These are phyloP conservation scores for Biscogniauxia marginata DNA, from an alignment of 2,329 filamentous ascomycete genomes.

Conservation along the genomic window DNA sequence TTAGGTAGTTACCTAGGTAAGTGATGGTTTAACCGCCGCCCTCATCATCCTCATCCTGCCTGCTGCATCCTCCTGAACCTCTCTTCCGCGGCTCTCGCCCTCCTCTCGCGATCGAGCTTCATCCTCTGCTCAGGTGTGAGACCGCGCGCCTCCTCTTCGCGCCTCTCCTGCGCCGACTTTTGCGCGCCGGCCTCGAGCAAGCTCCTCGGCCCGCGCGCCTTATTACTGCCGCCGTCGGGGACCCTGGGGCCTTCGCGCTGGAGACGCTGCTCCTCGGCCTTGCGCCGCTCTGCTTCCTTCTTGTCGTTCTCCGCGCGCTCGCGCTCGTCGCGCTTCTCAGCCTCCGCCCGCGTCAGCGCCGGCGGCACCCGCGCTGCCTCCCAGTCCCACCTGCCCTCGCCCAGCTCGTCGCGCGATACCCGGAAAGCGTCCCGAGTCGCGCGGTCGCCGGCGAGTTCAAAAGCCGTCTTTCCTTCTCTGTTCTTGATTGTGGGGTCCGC, in stretches of 20 bases:
- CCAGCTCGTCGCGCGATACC: constrained; percentile 78
- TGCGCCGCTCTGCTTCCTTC: constrained; percentile 69
- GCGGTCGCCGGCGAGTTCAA: constrained; percentile 84
- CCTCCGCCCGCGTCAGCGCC: constrained; percentile 68
- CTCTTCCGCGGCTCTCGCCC: constrained; percentile 89
- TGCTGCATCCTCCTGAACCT: constrained; percentile 70
- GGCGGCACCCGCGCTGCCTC: constrained; percentile 69
- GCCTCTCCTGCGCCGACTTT: constrained; percentile 76
- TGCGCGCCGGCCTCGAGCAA: constrained; percentile 56
- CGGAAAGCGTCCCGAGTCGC: constrained; percentile 88
- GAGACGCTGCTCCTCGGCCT: constrained; percentile 72
- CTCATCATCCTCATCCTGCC: no score
- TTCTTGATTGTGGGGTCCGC: constrained; percentile 73
- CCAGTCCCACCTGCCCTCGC: constrained; percentile 78
- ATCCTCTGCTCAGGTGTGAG: constrained; percentile 84
- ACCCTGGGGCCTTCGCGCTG: constrained; percentile 63
- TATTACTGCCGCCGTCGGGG: constrained; percentile 35
- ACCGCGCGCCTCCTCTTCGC: constrained; percentile 80
- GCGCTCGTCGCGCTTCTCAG: constrained; percentile 64
- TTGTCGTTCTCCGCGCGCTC: constrained; percentile 69
- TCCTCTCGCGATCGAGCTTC: constrained; percentile 81
- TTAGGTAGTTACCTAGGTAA: background rate
- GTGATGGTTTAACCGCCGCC: constrained; percentile 31
- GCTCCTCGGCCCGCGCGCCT: constrained; percentile 51
- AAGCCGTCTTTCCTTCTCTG: constrained; percentile 77